A percentile compares a stretch with the other conserved stretches of the same genome.
phyloP scores from a whole-genome alignment of 306 rosid species.

The Hippophae rhamnoides region DNA sequence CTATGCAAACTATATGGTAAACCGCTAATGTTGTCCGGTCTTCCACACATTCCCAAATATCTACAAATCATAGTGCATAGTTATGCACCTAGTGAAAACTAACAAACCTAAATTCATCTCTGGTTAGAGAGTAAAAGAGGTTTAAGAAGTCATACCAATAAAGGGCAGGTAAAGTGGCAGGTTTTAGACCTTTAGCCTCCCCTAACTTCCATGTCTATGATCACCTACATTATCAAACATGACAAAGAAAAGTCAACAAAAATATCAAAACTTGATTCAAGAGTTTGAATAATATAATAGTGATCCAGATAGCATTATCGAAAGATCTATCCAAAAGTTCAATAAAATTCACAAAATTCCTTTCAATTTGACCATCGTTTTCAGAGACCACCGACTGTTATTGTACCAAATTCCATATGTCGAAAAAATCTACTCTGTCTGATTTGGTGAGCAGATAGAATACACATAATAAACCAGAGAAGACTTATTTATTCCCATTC shows the following conservation, averaged over 20 bases:
- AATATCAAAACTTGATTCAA: not conserved
- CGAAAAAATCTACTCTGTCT: too few relatives aligned
- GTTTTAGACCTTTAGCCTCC: conserved; percentile 47
- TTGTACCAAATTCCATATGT: too few relatives aligned
- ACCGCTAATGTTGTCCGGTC: conserved; percentile 22
- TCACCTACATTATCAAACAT: conserved; percentile 21
- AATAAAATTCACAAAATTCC: not conserved
- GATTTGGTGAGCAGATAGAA: too few relatives aligned
- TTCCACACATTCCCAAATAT: conserved; percentile 52
- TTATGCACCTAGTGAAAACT: not conserved
- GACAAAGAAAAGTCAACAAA: conserved; percentile 4
- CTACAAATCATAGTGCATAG: conserved; percentile 23
- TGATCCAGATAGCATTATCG: not conserved
- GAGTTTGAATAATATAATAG: not conserved
- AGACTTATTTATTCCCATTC: too few relatives aligned
- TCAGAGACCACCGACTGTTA: not conserved
- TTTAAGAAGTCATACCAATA: conserved; percentile 31
- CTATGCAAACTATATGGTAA: conserved; percentile 27
- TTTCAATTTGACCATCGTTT: conserved; percentile 8
- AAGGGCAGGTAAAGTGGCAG: conserved; percentile 39
- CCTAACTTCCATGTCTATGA: conserved; percentile 44
- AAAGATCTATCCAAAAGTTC: not conserved
- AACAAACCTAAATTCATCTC: not conserved
- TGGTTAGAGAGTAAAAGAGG: conserved; percentile 1
- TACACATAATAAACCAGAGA: too few relatives aligned